These are phyloP conservation scores for Candida labiduridarum DNA, from an alignment of 1,139 yeast genomes.

Conservation along the genomic window DNA sequence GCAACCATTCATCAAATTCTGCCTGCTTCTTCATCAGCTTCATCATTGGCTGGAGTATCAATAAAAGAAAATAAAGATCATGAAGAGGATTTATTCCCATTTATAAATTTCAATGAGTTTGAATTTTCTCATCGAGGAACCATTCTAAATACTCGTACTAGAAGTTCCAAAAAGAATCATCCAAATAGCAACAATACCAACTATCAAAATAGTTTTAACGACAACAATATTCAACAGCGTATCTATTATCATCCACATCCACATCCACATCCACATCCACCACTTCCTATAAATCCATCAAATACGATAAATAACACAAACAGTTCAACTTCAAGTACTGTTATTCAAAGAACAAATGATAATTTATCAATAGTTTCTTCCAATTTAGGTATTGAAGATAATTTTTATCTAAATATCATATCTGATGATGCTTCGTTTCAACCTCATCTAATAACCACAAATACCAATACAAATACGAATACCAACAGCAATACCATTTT, in stretches of 20 bases:
- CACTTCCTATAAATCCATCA: background rate
- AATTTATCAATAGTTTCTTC: conserved; percentile 7
- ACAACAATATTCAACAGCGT: background rate
- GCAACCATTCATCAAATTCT: background rate
- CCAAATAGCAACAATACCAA: background rate
- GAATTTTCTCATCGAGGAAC: conserved; percentile 13
- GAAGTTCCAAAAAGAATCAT: conserved; percentile 1
- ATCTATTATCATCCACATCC: background rate
- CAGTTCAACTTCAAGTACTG: conserved; percentile 1
- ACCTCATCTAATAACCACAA: background rate
- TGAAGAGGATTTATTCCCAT: conserved; percentile 7
- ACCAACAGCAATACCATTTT: background rate
- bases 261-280: background rate
- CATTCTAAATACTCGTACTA: conserved; percentile 4
- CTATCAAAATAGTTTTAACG: background rate
- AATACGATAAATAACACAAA: background rate
- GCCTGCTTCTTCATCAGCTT: no score
- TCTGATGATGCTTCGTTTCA: conserved; percentile 12
- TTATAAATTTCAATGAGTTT: conserved; percentile 11
- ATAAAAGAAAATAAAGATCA: background rate
- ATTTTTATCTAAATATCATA: conserved; percentile 6
- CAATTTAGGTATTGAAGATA: conserved; percentile 2
- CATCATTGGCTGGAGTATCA: background rate
- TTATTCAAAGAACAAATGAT: conserved; percentile 1
- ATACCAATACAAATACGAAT: background rate